Percentiles rank a stretch among this genome's conserved stretches.
These are phyloP conservation scores for Candida insectalens DNA, from an alignment of 805 yeast genomes.

Conservation along the genomic window DNA sequence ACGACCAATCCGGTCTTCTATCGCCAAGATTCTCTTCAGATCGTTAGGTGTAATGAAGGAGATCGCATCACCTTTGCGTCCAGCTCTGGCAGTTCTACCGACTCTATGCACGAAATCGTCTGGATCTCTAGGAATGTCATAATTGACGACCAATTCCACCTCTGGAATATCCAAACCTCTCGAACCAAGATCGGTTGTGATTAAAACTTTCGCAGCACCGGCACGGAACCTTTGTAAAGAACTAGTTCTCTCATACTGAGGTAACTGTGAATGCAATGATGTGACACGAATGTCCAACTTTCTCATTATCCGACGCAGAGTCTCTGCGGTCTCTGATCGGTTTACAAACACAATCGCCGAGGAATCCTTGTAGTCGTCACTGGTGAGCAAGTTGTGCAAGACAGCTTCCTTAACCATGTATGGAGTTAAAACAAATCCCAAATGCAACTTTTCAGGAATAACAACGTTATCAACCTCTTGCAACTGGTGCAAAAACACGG, in stretches of 20 bases:
- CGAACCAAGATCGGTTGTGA: slow-evolving; percentile 94
- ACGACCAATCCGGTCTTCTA: slow-evolving; percentile 73
- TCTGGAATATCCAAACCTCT: slow-evolving; percentile 81
- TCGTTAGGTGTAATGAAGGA: slow-evolving; percentile 83
- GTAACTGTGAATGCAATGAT: slow-evolving; percentile 90
- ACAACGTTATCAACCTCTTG: slow-evolving; percentile 68
- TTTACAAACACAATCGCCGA: slow-evolving; percentile 87
- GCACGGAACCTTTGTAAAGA: slow-evolving; percentile 91
- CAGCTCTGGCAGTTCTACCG: slow-evolving; percentile 98
- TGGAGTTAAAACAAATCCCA: slow-evolving; percentile 69
- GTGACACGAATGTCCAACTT: slow-evolving; percentile 73
- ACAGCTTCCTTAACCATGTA: slow-evolving; percentile 87
- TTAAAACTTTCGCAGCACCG: slow-evolving; percentile 82
- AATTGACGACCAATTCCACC: slow-evolving; percentile 69
- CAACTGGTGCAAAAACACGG: slow-evolving; percentile 64
- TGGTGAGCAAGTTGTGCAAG: slow-evolving; percentile 55
- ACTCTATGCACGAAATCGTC: slow-evolving; percentile 82
- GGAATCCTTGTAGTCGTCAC: slow-evolving; percentile 50
- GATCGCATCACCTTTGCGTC: slow-evolving; percentile 75
- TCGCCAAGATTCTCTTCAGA: slow-evolving; percentile 68
- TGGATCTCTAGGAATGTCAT: slow-evolving; percentile 76
- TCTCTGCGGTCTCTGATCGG: slow-evolving; percentile 83
- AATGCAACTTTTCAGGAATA: slow-evolving; percentile 62
- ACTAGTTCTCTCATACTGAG: slow-evolving; percentile 83
- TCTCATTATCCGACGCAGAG: slow-evolving; percentile 66